These are phyloP conservation scores for Myrica gale DNA, from an alignment of 306 rosid genomes.

Conservation along the genomic window DNA sequence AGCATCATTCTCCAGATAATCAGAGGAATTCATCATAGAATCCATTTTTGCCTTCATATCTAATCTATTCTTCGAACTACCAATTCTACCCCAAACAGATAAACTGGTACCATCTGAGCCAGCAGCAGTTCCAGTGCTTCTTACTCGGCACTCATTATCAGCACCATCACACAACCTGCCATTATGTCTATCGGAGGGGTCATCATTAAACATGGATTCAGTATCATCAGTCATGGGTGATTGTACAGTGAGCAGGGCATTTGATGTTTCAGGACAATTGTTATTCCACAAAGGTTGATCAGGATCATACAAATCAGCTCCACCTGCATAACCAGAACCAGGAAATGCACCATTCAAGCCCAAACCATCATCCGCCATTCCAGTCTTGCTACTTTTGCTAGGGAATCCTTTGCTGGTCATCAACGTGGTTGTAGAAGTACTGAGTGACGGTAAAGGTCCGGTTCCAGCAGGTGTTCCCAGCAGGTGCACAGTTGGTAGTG, in stretches of 20 bases:
- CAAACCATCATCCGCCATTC: constrained; percentile 60
- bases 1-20: constrained; percentile 52
- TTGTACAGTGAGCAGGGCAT: constrained; percentile 51
- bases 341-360: constrained; percentile 64
- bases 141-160: constrained; percentile 53
- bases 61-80: constrained; percentile 61
- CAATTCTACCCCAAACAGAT: constrained; percentile 88
- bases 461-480: constrained; percentile 69
- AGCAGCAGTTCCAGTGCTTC: constrained; percentile 47
- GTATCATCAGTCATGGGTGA: constrained; percentile 73
- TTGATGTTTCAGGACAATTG: constrained; percentile 68
- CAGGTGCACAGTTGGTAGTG: constrained; percentile 79
- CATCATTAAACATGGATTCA: constrained; percentile 55
- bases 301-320: constrained; percentile 93
- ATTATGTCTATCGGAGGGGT: constrained; percentile 44
- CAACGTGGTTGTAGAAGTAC: constrained; percentile 58
- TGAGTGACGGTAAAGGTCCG: constrained; percentile 64
- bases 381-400: constrained; percentile 59
- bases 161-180: constrained; percentile 38
- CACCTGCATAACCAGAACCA: constrained; percentile 59
- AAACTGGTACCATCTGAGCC: constrained; percentile 56
- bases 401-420: constrained; percentile 63
- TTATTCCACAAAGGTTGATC: constrained; percentile 99
- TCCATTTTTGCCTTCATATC: constrained; percentile 62
- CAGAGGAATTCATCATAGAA: constrained; percentile 48